Evolutionary conservation across 371 early-diverging fungal species (phyloP).

Genomic region (Mortierella sp.): DNA sequence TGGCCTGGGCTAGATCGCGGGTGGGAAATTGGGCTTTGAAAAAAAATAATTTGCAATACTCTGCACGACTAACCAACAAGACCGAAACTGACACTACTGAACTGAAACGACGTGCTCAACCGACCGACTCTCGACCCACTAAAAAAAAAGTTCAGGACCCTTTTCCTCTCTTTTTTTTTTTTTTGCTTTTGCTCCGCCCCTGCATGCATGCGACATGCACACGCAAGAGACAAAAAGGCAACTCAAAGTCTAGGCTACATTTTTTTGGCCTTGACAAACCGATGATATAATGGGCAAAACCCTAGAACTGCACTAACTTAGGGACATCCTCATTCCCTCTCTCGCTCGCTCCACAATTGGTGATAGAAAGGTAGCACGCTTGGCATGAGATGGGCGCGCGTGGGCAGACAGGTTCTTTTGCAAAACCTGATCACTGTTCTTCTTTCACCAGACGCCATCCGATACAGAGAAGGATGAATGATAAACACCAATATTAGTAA

Average conservation of each 20-base stretch:
- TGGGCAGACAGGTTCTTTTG: no score
- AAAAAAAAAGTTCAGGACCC: neutral
- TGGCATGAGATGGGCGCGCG: no score
- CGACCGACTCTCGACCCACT: neutral
- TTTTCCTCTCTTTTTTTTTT: neutral
- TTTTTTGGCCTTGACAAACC: neutral
- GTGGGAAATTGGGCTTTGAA: neutral
- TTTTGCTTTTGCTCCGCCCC: neutral
- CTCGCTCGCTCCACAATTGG: neutral
- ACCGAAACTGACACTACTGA: neutral
- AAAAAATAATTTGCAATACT: neutral
- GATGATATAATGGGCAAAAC: neutral
- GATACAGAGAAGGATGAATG: no score
- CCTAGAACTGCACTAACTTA: neutral
- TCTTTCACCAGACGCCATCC: no score
- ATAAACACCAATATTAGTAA: no score
- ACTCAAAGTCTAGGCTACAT: neutral
- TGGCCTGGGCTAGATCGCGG: neutral
- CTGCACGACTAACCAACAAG: slow-evolving; percentile 8
- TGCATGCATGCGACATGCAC: neutral
- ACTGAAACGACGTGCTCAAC: neutral
- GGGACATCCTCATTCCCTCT: neutral
- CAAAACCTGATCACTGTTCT: no score
- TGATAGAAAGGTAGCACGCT: no score
- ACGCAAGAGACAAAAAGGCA: neutral